These are phyloP conservation scores for Stachybotrys chlorohalonatus DNA, from an alignment of 2,329 filamentous ascomycete genomes.

Conservation along the genomic window DNA sequence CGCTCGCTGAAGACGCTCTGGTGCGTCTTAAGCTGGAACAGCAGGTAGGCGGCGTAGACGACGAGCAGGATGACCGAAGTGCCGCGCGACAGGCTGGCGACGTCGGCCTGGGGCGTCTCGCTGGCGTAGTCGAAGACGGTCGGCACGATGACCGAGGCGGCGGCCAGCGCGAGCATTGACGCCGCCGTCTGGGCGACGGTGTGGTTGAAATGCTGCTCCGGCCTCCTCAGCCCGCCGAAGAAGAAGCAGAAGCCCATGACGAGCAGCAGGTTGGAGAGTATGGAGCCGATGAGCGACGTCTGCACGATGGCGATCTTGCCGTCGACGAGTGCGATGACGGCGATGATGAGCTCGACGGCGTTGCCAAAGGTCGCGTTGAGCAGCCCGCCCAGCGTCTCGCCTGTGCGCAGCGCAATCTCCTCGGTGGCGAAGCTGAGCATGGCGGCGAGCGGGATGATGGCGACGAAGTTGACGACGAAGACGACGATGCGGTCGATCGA, in stretches of 20 bases:
- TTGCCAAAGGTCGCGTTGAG: slow-evolving; percentile 92
- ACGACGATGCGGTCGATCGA: slow-evolving; percentile 50
- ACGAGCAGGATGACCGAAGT: slow-evolving; percentile 73
- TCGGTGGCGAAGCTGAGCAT: slow-evolving; percentile 86
- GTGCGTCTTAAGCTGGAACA: slow-evolving; percentile 89
- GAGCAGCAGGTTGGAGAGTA: slow-evolving; percentile 81
- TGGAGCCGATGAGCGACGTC: slow-evolving; percentile 84
- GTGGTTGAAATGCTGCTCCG: slow-evolving; percentile 84
- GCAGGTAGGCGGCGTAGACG: slow-evolving; percentile 74
- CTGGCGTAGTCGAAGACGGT: slow-evolving; percentile 65
- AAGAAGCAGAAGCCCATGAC: slow-evolving; percentile 93
- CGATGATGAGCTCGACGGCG: slow-evolving; percentile 82
- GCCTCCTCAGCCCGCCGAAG: slow-evolving; percentile 68
- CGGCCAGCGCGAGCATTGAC: slow-evolving; percentile 68
- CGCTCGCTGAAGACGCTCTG: slow-evolving; percentile 69
- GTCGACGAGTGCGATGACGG: slow-evolving; percentile 71
- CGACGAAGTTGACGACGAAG: slow-evolving; percentile 88
- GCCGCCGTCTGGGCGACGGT: slow-evolving; percentile 87
- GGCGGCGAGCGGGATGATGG: slow-evolving; percentile 81
- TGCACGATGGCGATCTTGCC: slow-evolving; percentile 77
- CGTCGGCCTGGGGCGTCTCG: slow-evolving; percentile 32
- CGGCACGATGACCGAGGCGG: slow-evolving; percentile 78
- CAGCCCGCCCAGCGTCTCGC: slow-evolving; percentile 80
- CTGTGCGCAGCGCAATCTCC: slow-evolving; percentile 72
- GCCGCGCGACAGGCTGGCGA: slow-evolving; percentile 59